Conservation (phyloP, 2,329 filamentous ascomycete species). For the Magnaporthiopsis incrustans region DNA sequence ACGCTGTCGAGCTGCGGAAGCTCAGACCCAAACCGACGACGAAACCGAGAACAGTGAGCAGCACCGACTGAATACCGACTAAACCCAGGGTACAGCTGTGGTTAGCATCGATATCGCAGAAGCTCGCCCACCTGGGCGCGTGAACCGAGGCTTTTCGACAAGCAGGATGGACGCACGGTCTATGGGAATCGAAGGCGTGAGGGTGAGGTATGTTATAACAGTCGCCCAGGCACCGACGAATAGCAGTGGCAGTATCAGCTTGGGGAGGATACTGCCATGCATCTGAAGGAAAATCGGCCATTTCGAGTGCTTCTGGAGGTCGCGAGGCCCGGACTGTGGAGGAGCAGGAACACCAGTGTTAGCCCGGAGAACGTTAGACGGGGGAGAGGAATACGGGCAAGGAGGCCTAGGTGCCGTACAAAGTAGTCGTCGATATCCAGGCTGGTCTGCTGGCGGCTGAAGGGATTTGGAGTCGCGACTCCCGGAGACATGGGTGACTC, state of each 20-base stretch:
- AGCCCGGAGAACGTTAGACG: neutral
- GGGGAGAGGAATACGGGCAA: conserved; percentile 2
- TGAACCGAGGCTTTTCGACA: neutral
- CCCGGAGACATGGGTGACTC: conserved; percentile 20
- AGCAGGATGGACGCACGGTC: neutral
- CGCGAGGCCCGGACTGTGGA: conserved; percentile 48
- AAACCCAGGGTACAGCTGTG: neutral
- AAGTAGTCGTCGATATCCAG: conserved; percentile 39
- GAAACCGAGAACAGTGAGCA: conserved; percentile 81
- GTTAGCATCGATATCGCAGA: neutral
- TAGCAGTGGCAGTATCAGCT: conserved; percentile 63
- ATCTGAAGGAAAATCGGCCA: conserved; percentile 70
- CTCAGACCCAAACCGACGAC: conserved; percentile 71
- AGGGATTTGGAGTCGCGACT: conserved; percentile 20
- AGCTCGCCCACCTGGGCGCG: neutral
- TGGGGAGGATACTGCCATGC: conserved; percentile 64
- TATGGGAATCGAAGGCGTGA: neutral
- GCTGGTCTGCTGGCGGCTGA: conserved; percentile 21
- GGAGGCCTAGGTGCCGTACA: conserved; percentile 19
- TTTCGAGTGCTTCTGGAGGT: conserved; percentile 68
- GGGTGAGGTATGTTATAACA: conserved; percentile 41
- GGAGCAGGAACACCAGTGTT: neutral
- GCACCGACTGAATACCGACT: conserved; percentile 53
- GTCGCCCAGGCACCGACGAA: conserved; percentile 60
- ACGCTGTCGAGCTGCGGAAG: conserved; percentile 71